phyloP scores from a whole-genome alignment of 1,284 basidiomycete species.

The Boletellus deceptivus region DNA sequence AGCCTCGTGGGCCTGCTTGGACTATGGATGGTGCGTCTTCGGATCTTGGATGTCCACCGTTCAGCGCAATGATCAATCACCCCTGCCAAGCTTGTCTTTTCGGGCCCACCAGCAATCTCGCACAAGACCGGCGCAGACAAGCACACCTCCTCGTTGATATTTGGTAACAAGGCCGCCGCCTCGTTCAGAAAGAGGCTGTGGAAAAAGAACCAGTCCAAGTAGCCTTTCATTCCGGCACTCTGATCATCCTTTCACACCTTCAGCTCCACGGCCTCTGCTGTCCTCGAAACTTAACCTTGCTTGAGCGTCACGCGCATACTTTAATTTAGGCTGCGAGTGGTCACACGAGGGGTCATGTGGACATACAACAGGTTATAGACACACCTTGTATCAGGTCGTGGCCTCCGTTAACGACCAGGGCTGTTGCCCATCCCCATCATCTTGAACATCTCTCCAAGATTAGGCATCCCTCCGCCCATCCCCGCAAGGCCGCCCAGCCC shows the following conservation, averaged over 20 bases:
- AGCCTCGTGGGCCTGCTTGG: constrained; percentile 61
- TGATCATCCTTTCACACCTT: constrained; percentile 19
- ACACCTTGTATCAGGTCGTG: constrained; percentile 1
- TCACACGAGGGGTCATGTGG: constrained; percentile 20
- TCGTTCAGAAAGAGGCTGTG: constrained; percentile 67
- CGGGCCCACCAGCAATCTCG: constrained; percentile 52
- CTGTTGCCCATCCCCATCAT: constrained; percentile 78
- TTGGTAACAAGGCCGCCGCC: constrained; percentile 71
- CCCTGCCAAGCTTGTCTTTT: constrained; percentile 57
- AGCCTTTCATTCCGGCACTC: constrained; percentile 21
- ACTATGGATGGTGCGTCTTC: constrained; percentile 63
- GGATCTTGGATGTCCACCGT: constrained; percentile 15
- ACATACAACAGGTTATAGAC: constrained; percentile 14
- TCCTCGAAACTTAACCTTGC: constrained; percentile 32
- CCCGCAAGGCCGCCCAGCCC: constrained; percentile 49
- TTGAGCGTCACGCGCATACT: constrained; percentile 5
- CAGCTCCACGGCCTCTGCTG: constrained; percentile 8
- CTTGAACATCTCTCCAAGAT: constrained; percentile 76
- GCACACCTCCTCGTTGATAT: constrained; percentile 73
- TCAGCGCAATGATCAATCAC: constrained; percentile 14
- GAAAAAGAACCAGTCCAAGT: constrained; percentile 43
- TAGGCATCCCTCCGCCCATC: constrained; percentile 53
- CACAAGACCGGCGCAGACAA: constrained; percentile 78
- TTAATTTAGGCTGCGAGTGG: constrained; percentile 16
- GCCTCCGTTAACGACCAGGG: constrained; percentile 33